Conservation (phyloP, 208 protist genomes). For the Crithidia acanthocephali region DNA sequence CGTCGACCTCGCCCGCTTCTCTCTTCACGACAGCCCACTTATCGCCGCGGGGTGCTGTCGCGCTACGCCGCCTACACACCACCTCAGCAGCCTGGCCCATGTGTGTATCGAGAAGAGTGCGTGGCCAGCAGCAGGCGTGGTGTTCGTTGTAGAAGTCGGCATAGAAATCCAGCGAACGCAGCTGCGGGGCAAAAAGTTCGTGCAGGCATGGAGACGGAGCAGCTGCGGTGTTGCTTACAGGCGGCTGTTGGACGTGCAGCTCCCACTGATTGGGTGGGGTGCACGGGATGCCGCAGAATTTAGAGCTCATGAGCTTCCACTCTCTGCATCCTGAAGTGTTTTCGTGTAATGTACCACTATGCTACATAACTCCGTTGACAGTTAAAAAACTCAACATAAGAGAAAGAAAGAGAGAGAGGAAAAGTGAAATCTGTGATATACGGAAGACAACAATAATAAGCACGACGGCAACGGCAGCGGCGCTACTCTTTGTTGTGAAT, state of each 20-base stretch:
- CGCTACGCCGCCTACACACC: background rate
- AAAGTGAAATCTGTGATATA: background rate
- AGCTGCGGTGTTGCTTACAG: background rate
- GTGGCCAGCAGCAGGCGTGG: conserved; percentile 66
- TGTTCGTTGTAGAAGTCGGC: conserved; percentile 42
- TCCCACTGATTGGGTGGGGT: conserved; percentile 24
- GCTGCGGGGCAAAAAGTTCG: conserved; percentile 1
- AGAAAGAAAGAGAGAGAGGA: conserved; percentile 13
- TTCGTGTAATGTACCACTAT: no score
- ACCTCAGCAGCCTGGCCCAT: conserved; percentile 18
- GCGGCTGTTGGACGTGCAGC: background rate
- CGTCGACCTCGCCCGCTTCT: background rate
- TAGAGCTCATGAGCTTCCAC: background rate
- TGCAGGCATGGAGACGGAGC: background rate
- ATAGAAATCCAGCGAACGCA: conserved; percentile 24
- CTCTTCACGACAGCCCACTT: background rate
- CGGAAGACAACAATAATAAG: no score
- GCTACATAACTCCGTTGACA: no score
- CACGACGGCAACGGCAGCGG: no score
- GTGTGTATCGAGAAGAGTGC: conserved; percentile 48
- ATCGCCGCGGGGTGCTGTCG: background rate
- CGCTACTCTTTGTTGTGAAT: no score
- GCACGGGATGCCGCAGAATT: conserved; percentile 31
- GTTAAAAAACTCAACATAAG: conserved; percentile 10
- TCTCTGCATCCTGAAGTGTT: background rate